phyloP scores from a whole-genome alignment of 192 early-diverging fungal genomes.

The Coemansia pectinata region DNA sequence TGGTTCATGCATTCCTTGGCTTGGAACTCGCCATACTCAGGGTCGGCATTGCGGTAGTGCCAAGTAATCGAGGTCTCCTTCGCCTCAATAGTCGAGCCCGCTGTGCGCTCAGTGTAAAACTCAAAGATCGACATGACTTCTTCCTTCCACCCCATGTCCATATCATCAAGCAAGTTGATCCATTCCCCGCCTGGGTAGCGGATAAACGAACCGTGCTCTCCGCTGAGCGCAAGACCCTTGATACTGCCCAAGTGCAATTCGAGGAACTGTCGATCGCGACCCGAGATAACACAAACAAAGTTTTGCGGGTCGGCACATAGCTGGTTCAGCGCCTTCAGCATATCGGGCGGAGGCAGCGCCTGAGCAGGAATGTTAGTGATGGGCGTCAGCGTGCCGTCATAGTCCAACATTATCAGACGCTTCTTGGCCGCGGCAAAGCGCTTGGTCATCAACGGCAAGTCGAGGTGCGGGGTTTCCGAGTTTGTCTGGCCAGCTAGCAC shows the following conservation, averaged over 20 bases:
- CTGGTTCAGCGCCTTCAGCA: slow-evolving; percentile 71
- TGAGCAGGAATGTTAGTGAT: slow-evolving; percentile 81
- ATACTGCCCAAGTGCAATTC: slow-evolving; percentile 84
- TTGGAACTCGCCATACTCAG: slow-evolving; percentile 93
- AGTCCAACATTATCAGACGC: slow-evolving; percentile 91
- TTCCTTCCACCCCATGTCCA: slow-evolving; percentile 91
- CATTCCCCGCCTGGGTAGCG: slow-evolving; percentile 78
- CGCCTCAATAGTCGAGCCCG: slow-evolving; percentile 90
- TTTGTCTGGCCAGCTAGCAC: slow-evolving; percentile 43
- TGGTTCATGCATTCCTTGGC: slow-evolving; percentile 98
- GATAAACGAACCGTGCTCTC: slow-evolving; percentile 96
- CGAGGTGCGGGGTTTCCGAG: slow-evolving; percentile 29
- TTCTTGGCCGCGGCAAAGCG: slow-evolving; percentile 57
- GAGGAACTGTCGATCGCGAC: slow-evolving; percentile 81
- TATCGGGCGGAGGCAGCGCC: slow-evolving; percentile 77
- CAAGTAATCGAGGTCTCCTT: slow-evolving; percentile 93
- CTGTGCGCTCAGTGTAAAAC: slow-evolving; percentile 94
- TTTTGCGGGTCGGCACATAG: slow-evolving; percentile 80
- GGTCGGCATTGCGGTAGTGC: slow-evolving; percentile 96
- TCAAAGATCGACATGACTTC: slow-evolving; percentile 92
- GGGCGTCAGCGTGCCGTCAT: slow-evolving; percentile 95
- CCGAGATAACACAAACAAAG: slow-evolving; percentile 88
- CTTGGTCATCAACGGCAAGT: slow-evolving; percentile 24
- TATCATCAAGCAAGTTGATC: slow-evolving; percentile 69
- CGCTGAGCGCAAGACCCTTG: slow-evolving; percentile 76